Conservation (phyloP, 768 basidiomycete species). For the Phanerochaete sordida region DNA sequence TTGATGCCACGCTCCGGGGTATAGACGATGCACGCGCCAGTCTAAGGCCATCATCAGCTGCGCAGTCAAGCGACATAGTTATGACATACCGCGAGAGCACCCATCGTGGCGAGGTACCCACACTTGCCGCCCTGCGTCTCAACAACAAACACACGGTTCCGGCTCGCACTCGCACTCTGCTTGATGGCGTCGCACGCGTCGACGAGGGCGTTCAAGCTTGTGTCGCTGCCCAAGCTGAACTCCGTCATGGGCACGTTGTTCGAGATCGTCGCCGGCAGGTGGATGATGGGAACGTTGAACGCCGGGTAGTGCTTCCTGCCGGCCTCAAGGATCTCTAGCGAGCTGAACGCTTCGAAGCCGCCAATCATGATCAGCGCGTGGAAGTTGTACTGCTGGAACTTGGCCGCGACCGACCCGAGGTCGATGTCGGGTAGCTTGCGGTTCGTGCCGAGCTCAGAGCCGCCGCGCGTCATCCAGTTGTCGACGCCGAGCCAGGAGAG, state of each 20-base stretch:
- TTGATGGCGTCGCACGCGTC: conserved; percentile 98
- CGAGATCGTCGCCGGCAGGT: conserved; percentile 94
- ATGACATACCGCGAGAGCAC: conserved; percentile 83
- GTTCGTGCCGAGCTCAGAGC: conserved; percentile 97
- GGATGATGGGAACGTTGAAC: conserved; percentile 94
- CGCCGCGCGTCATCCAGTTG: conserved; percentile 93
- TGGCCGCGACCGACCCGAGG: conserved; percentile 83
- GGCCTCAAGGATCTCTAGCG: conserved; percentile 74
- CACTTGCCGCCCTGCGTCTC: conserved; percentile 98
- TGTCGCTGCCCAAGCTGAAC: conserved; percentile 93
- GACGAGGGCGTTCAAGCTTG: conserved; percentile 95
- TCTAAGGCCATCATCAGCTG: conserved; percentile 39
- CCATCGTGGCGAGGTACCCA: conserved; percentile 94
- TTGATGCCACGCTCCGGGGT: conserved; percentile 90
- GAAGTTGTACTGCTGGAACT: conserved; percentile 83
- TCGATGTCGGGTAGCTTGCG: conserved; percentile 82
- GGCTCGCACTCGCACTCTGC: conserved; percentile 94
- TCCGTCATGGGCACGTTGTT: conserved; percentile 99
- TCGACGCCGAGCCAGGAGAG: conserved; percentile 97
- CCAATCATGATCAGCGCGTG: conserved; percentile 87
- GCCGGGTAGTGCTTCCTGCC: conserved; percentile 82
- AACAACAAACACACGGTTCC: conserved; percentile 95
- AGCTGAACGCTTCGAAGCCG: conserved; percentile 92
- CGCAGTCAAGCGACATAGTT: neutral
- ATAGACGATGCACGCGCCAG: conserved; percentile 90